Evolutionary conservation across 176 grass and related monocot species (phyloP).

Genomic region (Oryza glumipatula): DNA sequence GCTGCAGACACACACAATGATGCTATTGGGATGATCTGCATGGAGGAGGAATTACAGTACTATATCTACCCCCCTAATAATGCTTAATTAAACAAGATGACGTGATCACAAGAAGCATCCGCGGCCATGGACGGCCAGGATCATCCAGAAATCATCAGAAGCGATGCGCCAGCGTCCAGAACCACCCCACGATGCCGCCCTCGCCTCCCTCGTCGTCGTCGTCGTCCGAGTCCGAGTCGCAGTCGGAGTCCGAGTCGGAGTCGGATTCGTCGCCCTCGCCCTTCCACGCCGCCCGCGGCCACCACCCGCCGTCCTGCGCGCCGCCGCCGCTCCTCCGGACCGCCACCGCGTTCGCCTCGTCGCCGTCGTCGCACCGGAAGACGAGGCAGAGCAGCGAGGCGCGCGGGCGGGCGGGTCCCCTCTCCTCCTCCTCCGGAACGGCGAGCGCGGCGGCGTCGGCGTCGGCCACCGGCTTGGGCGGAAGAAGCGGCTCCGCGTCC

Average conservation of each 20-base stretch:
- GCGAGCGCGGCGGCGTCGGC: not conserved
- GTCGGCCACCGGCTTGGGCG: not conserved
- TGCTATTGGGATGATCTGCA: not conserved
- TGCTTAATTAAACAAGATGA: not conserved
- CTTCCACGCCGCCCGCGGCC: not conserved
- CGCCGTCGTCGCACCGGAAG: constrained; percentile 30
- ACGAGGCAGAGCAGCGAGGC: constrained; percentile 21
- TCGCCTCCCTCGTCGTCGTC: constrained; percentile 39
- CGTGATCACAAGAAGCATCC: not conserved
- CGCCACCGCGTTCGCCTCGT: not conserved
- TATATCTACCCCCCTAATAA: not conserved
- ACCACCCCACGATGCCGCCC: constrained; percentile 36
- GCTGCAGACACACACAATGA: not conserved
- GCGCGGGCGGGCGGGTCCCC: not conserved
- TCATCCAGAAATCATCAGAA: constrained; percentile 42
- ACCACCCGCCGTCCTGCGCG: not conserved
- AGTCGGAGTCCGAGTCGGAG: constrained; percentile 16
- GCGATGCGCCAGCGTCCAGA: constrained; percentile 44
- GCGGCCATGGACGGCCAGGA: not conserved
- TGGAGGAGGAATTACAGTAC: not conserved
- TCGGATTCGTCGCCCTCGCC: not conserved
- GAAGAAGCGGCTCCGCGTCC: constrained; percentile 20
- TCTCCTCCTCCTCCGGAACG: not conserved
- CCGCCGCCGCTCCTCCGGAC: not conserved
- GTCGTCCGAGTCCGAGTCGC: constrained; percentile 50